A percentile compares a stretch with the other conserved stretches of the same genome.
phyloP scores from a whole-genome alignment of 441 rosid genomes.

The Capsella rubella region DNA sequence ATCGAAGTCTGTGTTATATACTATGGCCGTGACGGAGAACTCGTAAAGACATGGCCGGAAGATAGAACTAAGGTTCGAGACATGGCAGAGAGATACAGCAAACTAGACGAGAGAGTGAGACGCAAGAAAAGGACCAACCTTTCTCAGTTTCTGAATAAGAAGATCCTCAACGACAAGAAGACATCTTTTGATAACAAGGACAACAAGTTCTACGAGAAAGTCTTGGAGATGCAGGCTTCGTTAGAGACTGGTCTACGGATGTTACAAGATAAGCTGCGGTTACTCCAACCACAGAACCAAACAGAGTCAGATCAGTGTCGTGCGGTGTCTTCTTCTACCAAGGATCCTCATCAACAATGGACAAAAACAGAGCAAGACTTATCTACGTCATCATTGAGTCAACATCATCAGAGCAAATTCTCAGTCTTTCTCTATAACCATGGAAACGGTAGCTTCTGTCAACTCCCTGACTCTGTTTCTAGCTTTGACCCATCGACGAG shows the following conservation, averaged over 20 bases:
- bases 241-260: neutral
- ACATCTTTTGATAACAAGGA: neutral
- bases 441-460: conserved; percentile 7
- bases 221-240: neutral
- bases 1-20: neutral
- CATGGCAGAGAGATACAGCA: neutral
- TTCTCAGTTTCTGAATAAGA: neutral
- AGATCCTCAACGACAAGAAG: neutral
- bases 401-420: neutral
- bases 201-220: neutral
- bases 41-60: neutral
- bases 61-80: neutral
- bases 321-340: neutral
- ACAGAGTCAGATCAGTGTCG: neutral
- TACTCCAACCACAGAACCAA: neutral
- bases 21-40: conserved; percentile 7
- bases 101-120: neutral
- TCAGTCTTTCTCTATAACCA: conserved; percentile 1
- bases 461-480: conserved; percentile 10
- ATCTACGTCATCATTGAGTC: neutral
- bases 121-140: neutral
- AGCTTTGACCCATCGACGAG: neutral
- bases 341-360: neutral
- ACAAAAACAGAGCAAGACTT: neutral
- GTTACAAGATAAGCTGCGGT: neutral